phyloP scores from a whole-genome alignment of 2,329 filamentous ascomycete genomes.

The Coniella lustricola region DNA sequence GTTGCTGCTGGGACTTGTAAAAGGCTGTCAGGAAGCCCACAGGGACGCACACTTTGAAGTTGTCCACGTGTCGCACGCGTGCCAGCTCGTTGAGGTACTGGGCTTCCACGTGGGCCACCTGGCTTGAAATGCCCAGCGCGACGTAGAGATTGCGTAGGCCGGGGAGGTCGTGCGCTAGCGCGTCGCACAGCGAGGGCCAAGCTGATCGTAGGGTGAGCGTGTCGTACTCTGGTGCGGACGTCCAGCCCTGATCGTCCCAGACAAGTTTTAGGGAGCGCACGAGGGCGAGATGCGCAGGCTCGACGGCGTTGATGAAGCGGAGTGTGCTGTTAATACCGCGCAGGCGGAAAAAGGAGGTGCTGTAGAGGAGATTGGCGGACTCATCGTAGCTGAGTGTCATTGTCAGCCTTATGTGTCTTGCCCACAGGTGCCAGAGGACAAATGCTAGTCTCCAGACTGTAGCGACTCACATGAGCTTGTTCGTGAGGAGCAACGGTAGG shows the following conservation, averaged over 20 bases:
- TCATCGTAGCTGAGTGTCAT: slow-evolving; percentile 11
- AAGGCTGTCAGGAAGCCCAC: slow-evolving; percentile 12
- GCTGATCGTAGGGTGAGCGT: slow-evolving; percentile 11
- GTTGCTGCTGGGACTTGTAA: background rate
- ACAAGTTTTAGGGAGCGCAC: slow-evolving; percentile 16
- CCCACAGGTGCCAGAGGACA: too few relatives aligned
- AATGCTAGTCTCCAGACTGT: too few relatives aligned
- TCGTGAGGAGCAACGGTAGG: slow-evolving; percentile 13
- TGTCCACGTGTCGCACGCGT: slow-evolving; percentile 4
- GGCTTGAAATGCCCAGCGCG: slow-evolving; percentile 10
- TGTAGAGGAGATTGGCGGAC: slow-evolving; percentile 11
- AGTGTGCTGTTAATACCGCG: slow-evolving; percentile 14
- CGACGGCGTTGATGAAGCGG: slow-evolving; percentile 13
- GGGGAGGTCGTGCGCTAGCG: slow-evolving; percentile 8
- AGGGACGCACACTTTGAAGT: slow-evolving; percentile 15
- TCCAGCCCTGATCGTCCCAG: slow-evolving; percentile 16
- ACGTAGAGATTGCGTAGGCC: slow-evolving; percentile 14
- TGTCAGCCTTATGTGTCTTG: background rate
- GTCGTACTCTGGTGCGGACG: slow-evolving; percentile 8
- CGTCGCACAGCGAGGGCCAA: slow-evolving; percentile 13
- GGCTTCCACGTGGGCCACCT: slow-evolving; percentile 8
- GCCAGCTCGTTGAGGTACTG: slow-evolving; percentile 9
- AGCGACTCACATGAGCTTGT: slow-evolving; percentile 11
- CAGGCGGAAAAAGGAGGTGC: slow-evolving; percentile 15
- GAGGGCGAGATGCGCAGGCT: slow-evolving; percentile 9